phyloP scores from a whole-genome alignment of 2,329 filamentous ascomycete species.

The Fusarium kyushuense region DNA sequence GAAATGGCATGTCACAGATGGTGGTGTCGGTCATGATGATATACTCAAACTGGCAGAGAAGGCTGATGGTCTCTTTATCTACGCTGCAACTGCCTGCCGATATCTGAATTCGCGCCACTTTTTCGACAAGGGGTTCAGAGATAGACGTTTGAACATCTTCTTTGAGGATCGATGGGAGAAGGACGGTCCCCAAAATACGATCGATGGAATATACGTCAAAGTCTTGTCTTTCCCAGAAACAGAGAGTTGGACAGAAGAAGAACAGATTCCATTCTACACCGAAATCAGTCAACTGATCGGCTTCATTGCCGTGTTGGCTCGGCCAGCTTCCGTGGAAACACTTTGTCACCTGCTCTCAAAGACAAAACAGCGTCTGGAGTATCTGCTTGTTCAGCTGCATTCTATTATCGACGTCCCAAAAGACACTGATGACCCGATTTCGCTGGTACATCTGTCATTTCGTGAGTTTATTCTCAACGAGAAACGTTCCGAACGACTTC shows the following conservation, averaged over 20 bases:
- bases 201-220: constrained; percentile 22
- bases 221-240: constrained; percentile 8
- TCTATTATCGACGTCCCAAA: constrained; percentile 1
- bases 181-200: background rate
- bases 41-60: background rate
- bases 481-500: background rate
- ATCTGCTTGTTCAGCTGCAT: background rate
- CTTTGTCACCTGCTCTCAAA: background rate
- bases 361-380: background rate
- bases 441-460: constrained; percentile 12
- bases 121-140: background rate
- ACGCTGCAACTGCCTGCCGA: constrained; percentile 19
- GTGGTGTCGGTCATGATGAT: background rate
- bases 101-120: constrained; percentile 5
- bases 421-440: constrained; percentile 1
- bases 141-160: background rate
- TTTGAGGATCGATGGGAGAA: background rate
- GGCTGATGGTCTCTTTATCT: constrained; percentile 24
- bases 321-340: background rate
- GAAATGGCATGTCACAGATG: background rate
- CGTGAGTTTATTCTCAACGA: constrained; percentile 14
- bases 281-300: background rate
- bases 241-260: too few species aligned
- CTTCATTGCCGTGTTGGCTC: constrained; percentile 1
- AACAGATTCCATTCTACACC: background rate